phyloP scores from a whole-genome alignment of 2,329 filamentous ascomycete genomes.

The Aspergillus niger region DNA sequence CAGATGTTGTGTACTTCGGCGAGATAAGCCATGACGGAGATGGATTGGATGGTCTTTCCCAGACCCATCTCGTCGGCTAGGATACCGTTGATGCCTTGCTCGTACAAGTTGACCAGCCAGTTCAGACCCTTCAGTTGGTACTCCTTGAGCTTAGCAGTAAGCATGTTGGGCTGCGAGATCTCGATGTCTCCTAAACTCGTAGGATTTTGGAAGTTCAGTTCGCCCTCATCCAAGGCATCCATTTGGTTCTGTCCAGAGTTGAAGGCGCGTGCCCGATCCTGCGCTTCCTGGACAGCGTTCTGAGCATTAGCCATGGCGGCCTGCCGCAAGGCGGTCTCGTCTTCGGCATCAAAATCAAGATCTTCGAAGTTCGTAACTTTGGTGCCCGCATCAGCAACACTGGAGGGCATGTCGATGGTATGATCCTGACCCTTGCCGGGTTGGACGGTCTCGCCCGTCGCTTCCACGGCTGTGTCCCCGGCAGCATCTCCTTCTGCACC shows the following conservation, averaged over 20 bases:
- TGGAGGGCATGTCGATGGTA: conserved; percentile 52
- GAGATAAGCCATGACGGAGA: conserved; percentile 98
- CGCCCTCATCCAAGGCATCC: conserved; percentile 83
- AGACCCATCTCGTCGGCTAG: conserved; percentile 99
- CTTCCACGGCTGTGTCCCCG: conserved; percentile 72
- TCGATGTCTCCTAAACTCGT: conserved; percentile 92
- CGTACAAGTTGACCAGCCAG: conserved; percentile 98
- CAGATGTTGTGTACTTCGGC: conserved; percentile 97
- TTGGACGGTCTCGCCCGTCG: conserved; percentile 49
- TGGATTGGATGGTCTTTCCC: conserved; percentile 97
- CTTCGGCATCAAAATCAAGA: conserved; percentile 92
- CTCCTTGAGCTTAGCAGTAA: conserved; percentile 93
- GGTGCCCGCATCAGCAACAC: conserved; percentile 53
- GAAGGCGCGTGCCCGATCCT: conserved; percentile 89
- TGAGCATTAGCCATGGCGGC: conserved; percentile 96
- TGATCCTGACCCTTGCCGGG: conserved; percentile 39
- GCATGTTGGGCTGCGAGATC: conserved; percentile 89
- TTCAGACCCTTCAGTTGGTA: conserved; percentile 99
- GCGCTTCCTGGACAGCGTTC: conserved; percentile 90
- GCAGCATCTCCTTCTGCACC: conserved; percentile 94
- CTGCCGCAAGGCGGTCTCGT: conserved; percentile 76
- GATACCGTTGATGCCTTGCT: conserved; percentile 99
- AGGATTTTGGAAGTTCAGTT: conserved; percentile 99
- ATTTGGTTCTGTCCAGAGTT: conserved; percentile 70
- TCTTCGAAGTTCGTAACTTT: conserved; percentile 95